Evolutionary conservation across 192 early-diverging fungal species (phyloP).

Genomic region (Coemansia sp.): DNA sequence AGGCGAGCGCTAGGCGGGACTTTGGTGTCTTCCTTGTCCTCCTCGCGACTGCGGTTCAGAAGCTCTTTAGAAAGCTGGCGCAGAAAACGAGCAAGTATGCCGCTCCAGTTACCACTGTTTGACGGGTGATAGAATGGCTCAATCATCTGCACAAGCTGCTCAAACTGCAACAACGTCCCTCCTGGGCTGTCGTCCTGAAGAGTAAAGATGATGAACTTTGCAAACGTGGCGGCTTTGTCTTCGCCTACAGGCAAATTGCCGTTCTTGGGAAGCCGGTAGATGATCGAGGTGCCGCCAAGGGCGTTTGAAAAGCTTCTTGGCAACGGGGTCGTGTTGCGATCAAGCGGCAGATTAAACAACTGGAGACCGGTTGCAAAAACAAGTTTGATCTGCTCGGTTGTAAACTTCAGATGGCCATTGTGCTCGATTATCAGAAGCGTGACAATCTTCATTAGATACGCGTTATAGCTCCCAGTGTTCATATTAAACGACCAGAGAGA

Average conservation of each 20-base stretch:
- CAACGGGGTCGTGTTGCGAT: conserved; percentile 19
- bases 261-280: conserved; percentile 38
- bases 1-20: conserved; percentile 28
- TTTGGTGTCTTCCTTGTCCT: conserved; percentile 23
- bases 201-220: conserved; percentile 79
- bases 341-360: conserved; percentile 43
- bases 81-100: conserved; percentile 68
- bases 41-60: conserved; percentile 56
- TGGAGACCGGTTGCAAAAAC: conserved; percentile 53
- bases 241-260: conserved; percentile 40
- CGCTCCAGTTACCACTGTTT: conserved; percentile 87
- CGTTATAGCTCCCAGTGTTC: conserved; percentile 61
- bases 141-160: conserved; percentile 76
- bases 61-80: conserved; percentile 68
- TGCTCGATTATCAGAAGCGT: conserved; percentile 63
- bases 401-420: conserved; percentile 32
- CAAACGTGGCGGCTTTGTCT: conserved; percentile 59
- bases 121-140: conserved; percentile 92
- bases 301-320: conserved; percentile 17
- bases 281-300: conserved; percentile 29
- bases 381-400: conserved; percentile 45
- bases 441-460: conserved; percentile 71
- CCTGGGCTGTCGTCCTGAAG: conserved; percentile 58
- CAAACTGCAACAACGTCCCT: conserved; percentile 62
- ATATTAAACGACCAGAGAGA: conserved; percentile 78